Evolutionary conservation across 1,284 basidiomycete species (phyloP), one percentile per base, ranked within the genome.

Genomic region (Entoloma clypeatum): DNA sequence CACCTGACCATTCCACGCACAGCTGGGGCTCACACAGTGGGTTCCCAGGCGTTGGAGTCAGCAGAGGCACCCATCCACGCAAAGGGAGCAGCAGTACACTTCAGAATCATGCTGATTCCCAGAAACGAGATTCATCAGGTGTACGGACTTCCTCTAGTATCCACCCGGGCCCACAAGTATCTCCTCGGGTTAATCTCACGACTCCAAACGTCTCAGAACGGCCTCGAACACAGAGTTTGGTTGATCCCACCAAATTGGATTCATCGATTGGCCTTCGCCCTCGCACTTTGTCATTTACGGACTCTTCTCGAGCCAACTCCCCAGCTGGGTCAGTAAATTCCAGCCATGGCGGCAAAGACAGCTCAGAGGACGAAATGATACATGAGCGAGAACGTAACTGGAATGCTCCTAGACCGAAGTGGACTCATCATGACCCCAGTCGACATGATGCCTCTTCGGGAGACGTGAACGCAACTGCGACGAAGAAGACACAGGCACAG

Each of bases 391-490:
- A 67, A 52, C 54, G 75, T 27, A 81, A 81, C 54, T 81, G 79
- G 79, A 77, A 75, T 55, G 69, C 77, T 3, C 72, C 71, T 10
- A 68, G 65, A 28, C 78, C 75, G 9, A 68, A 67, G 39, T 80
- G 79, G 77, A 48, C 53, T 25, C 48, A 49, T 25, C 55, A 55
- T 44, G 27, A 25, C 23, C 32, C 13, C 23, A 36, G 26, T 34
- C 21, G 22, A 27, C 39, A 49, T 40, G 39, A n/a, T n/a, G n/a
- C n/a, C n/a, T n/a, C n/a, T n/a, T n/a, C n/a, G n/a, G n/a, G n/a
- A n/a, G n/a, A n/a, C n/a, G n/a, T n/a, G n/a, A n/a, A n/a, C n/a
- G n/a, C n/a, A n/a, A n/a, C n/a, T n/a, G n/a, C n/a, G n/a, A n/a
- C n/a, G n/a, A n/a, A n/a, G n/a, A n/a, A n/a, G n/a, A n/a, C n/a